These are phyloP conservation scores for Calonectria pteridis DNA, from an alignment of 2,329 filamentous ascomycete species.

Conservation along the genomic window DNA sequence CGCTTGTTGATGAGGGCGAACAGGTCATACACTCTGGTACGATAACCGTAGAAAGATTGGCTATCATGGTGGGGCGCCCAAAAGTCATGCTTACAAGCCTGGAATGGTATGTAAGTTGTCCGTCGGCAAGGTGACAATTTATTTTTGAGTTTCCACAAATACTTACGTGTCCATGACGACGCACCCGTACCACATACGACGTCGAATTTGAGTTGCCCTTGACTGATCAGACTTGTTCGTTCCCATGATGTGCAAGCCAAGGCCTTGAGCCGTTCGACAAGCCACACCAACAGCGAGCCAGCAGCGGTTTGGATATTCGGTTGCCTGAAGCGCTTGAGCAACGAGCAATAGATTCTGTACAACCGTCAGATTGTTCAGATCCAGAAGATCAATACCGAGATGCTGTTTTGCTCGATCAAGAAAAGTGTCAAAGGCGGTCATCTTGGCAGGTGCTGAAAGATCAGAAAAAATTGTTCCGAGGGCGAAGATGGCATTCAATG, in stretches of 20 bases:
- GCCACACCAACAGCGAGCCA: constrained; percentile 59
- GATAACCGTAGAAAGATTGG: constrained; percentile 27
- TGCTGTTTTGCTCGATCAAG: constrained; percentile 50
- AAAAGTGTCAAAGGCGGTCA: constrained; percentile 44
- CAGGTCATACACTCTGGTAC: no score
- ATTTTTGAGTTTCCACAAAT: neutral
- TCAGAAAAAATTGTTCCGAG: constrained; percentile 55
- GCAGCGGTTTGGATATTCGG: constrained; percentile 54
- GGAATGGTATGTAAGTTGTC: neutral
- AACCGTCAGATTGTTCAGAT: constrained; percentile 51
- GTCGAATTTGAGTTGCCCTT: constrained; percentile 9
- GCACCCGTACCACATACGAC: constrained; percentile 42
- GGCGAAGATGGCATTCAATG: constrained; percentile 58
- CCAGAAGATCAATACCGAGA: constrained; percentile 49
- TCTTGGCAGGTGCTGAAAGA: constrained; percentile 37
- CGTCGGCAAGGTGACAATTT: neutral
- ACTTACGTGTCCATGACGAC: constrained; percentile 39
- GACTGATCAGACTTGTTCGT: neutral
- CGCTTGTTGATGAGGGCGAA: no score
- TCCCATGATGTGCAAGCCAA: constrained; percentile 53
- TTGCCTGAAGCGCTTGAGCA: constrained; percentile 55
- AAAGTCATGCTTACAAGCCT: constrained; percentile 46
- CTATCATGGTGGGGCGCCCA: constrained; percentile 41
- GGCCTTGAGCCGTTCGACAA: constrained; percentile 54
- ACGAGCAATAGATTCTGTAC: constrained; percentile 57